A percentile compares a stretch with the other conserved stretches of the same genome.
Conservation (phyloP, 2,329 filamentous ascomycete genomes). For the Rutstroemia sp. region DNA sequence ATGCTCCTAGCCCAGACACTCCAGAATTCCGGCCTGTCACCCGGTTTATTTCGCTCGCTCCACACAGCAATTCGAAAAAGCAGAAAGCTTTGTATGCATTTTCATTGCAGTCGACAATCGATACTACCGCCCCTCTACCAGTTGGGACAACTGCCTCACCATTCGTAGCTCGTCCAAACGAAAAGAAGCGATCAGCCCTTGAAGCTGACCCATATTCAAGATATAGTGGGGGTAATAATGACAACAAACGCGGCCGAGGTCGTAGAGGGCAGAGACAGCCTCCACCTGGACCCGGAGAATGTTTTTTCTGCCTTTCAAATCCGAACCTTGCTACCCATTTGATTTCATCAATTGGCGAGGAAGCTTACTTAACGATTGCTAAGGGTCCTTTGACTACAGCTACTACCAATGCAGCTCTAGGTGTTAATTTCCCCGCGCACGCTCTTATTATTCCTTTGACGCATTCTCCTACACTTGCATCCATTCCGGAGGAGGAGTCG, state of each 20-base stretch:
- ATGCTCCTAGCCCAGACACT: conserved; percentile 45
- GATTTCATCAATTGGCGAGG: conserved; percentile 80
- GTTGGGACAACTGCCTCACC: conserved; percentile 70
- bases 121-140: conserved; percentile 54
- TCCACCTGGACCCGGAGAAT: conserved; percentile 66
- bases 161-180: conserved; percentile 44
- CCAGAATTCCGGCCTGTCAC: conserved; percentile 58
- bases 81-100: conserved; percentile 79
- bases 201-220: conserved; percentile 44
- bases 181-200: conserved; percentile 49
- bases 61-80: conserved; percentile 67
- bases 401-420: conserved; percentile 55
- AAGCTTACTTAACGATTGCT: conserved; percentile 82
- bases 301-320: conserved; percentile 95
- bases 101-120: conserved; percentile 56
- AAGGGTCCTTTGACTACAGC: conserved; percentile 78
- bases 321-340: conserved; percentile 78
- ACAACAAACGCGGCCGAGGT: conserved; percentile 39
- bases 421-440: conserved; percentile 72
- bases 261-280: conserved; percentile 42
- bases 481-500: conserved; percentile 48
- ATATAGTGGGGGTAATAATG: conserved; percentile 42
- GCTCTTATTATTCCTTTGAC: conserved; percentile 85
- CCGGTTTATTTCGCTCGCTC: conserved; percentile 82
- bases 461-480: conserved; percentile 68